Base-by-base conservation (phyloP, 371 early-diverging fungal species). In the Dentiscutata heterogama region DNA sequence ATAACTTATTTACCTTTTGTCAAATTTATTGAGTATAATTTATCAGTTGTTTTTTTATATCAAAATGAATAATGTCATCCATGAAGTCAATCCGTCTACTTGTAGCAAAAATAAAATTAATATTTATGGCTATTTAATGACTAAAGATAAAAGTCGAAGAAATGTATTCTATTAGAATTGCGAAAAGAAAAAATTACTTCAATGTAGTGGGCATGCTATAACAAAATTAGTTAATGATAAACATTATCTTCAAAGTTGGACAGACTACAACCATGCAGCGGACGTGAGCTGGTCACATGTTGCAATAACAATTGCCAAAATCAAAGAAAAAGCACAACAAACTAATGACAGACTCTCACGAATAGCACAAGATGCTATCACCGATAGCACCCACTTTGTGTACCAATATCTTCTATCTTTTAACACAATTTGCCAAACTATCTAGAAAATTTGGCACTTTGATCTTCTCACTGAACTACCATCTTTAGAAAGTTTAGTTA, bases 241-340 rank as follows among this genome's bases (percentile, higher is more conserved):
- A 25, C 60, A 60, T 18, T n/a, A 60, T 60, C 60, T n/a, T 8
- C 29, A 31, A 68, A 68, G 31, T 14, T 68, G 20, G 20, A 39
- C 8, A 29, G 42, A 68, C 31, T 39, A 68, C 22, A 68, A 39
- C 22, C 35, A 68, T 39, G 42, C n/a, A 14, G 27, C 35, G 22
- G 27, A 68, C 8, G 68, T 39, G 22, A 68, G 68, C 31, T 2
- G 31, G 13, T 22, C 68, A 13, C 13, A 68, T 27, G 42, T 68
- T 68, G 68, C 68, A 68, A 68, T 27, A 39, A 31, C 31, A 8
- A 31, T 35, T 18, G 68, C 35, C 31, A 22, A 68, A 35, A 68
- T 68, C 20, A 68, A 68, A 39, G 27, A 29, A 13, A n/a, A 68
- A 68, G 68, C 42, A 20, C 31, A 35, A 68, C 27, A 35, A 68